phyloP scores from a whole-genome alignment of 2,329 filamentous ascomycete species.

The Monosporascus sp. region DNA sequence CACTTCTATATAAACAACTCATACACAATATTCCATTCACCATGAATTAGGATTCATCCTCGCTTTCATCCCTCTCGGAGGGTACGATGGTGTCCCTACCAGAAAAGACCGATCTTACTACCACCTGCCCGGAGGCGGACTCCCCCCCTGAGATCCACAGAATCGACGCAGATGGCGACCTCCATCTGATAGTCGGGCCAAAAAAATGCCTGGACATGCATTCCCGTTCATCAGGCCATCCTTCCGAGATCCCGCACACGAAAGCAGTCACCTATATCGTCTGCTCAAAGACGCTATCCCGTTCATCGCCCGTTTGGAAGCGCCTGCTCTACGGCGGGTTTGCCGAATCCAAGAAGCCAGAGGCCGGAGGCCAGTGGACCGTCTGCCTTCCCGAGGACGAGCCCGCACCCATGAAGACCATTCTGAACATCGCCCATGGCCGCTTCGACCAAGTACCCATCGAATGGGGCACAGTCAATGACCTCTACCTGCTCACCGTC shows the following conservation, averaged over 20 bases:
- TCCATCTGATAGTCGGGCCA: conserved; percentile 10
- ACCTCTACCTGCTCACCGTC: conserved; percentile 17
- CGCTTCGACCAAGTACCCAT: conserved; percentile 19
- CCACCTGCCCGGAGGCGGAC: neutral
- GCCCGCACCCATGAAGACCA: conserved; percentile 20
- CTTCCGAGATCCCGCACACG: conserved; percentile 3
- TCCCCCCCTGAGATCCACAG: neutral
- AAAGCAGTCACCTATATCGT: conserved; percentile 14
- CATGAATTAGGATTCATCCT: no score
- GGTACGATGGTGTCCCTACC: no score
- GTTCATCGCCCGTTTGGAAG: conserved; percentile 19
- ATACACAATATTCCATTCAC: no score
- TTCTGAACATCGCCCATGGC: conserved; percentile 28
- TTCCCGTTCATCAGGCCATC: conserved; percentile 2
- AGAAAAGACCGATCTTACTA: neutral
- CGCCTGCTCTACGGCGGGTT: conserved; percentile 20
- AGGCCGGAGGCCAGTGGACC: conserved; percentile 12
- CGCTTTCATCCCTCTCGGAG: no score
- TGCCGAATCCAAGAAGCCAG: conserved; percentile 13
- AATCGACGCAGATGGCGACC: conserved; percentile 17
- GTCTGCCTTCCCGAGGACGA: conserved; percentile 27
- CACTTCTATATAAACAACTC: no score
- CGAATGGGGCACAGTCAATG: neutral
- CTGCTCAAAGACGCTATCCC: conserved; percentile 16
- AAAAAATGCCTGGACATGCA: neutral